These are phyloP conservation scores for Orbilia ellipsospora DNA, from an alignment of 2,329 filamentous ascomycete genomes.

Conservation along the genomic window DNA sequence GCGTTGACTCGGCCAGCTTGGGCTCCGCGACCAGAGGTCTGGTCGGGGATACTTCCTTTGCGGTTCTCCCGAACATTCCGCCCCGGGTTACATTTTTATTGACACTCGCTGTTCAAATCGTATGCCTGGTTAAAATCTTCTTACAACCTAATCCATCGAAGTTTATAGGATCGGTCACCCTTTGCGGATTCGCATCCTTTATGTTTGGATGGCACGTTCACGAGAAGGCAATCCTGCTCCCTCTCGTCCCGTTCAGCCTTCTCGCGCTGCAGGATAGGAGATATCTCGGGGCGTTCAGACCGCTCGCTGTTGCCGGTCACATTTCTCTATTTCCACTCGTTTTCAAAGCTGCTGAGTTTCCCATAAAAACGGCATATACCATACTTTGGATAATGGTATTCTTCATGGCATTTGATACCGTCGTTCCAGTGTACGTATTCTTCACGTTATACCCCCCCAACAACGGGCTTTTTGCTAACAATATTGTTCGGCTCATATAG, in stretches of 20 bases:
- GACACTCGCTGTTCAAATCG: constrained; percentile 70
- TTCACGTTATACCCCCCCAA: no score
- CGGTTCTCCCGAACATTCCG: constrained; percentile 86
- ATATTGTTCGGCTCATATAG: constrained; percentile 2
- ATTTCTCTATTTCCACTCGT: constrained; percentile 94
- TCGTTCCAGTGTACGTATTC: constrained; percentile 80
- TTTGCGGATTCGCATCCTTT: constrained; percentile 96
- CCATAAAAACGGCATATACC: constrained; percentile 92
- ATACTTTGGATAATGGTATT: constrained; percentile 90
- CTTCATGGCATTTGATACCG: constrained; percentile 83
- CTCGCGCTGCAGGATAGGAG: constrained; percentile 89
- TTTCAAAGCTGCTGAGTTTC: constrained; percentile 91
- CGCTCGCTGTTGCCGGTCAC: constrained; percentile 90
- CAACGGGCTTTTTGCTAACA: constrained; percentile 5
- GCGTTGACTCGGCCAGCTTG: constrained; percentile 78
- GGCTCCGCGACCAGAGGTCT: constrained; percentile 91
- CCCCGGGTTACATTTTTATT: constrained; percentile 82
- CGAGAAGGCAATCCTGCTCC: constrained; percentile 92
- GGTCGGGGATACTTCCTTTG: constrained; percentile 93
- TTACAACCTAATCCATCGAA: constrained; percentile 82
- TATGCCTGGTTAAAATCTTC: constrained; percentile 86
- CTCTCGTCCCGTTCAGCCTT: constrained; percentile 94
- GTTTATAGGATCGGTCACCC: constrained; percentile 87
- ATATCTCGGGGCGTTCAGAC: constrained; percentile 89
- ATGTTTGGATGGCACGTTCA: constrained; percentile 99